phyloP scores from a whole-genome alignment of 2,329 filamentous ascomycete genomes.

The Chaetomium sp. region DNA sequence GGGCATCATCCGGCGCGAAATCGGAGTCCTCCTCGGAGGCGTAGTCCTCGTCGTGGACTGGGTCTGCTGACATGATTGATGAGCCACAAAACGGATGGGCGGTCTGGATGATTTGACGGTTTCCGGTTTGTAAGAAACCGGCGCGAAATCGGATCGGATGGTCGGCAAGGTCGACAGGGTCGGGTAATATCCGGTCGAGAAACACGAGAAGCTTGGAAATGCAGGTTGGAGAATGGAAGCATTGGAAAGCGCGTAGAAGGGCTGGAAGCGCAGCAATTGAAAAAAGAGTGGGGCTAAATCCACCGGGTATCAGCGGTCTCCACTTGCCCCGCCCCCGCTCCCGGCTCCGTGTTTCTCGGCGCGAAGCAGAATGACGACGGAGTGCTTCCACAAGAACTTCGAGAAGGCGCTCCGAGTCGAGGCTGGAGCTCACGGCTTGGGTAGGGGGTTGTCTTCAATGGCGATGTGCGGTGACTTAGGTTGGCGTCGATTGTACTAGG shows the following conservation, averaged over 20 bases:
- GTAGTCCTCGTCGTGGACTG: slow-evolving; percentile 46
- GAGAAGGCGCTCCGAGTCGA: not conserved
- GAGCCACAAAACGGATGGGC: too few species aligned
- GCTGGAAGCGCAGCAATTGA: not conserved
- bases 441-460: too few species aligned
- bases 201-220: not conserved
- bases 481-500: too few species aligned
- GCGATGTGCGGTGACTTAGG: too few species aligned
- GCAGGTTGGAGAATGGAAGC: not conserved
- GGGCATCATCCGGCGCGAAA: slow-evolving; percentile 55
- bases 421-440: not conserved
- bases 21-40: slow-evolving; percentile 68
- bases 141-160: too few species aligned
- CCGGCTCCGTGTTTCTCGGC: not conserved
- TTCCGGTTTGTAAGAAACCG: too few species aligned
- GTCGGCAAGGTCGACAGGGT: too few species aligned
- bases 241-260: not conserved
- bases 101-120: too few species aligned
- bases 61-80: slow-evolving; percentile 37
- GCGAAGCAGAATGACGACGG: not conserved
- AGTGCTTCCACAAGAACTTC: not conserved
- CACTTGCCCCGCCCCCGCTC: slow-evolving; percentile 11
- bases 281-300: not conserved
- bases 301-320: not conserved
- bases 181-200: not conserved